phyloP scores from a whole-genome alignment of 2,329 filamentous ascomycete genomes.

The Trichoderma lentiforme region DNA sequence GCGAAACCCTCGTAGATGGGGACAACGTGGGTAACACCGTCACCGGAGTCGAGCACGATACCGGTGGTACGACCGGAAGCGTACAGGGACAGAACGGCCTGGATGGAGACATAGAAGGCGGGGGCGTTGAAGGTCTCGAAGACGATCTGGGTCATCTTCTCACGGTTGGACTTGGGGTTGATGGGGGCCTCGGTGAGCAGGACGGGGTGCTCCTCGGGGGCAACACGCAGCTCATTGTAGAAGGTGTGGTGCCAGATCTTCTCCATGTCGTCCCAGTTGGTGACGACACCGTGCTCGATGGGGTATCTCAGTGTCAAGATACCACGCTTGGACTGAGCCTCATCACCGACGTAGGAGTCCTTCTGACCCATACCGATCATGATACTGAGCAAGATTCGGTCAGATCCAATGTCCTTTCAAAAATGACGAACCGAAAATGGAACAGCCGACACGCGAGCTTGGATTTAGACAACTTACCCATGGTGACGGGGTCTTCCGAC shows the following conservation, averaged over 20 bases:
- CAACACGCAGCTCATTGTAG: constrained; percentile 99
- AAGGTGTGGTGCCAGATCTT: constrained; percentile 99
- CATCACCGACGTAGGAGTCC: constrained; percentile 99
- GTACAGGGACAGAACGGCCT: constrained; percentile 98
- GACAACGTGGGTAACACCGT: constrained; percentile 99
- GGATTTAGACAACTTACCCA: constrained; percentile 67
- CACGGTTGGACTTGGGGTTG: constrained; percentile 99
- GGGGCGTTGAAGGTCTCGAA: constrained; percentile 99
- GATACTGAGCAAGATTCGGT: constrained; percentile 63
- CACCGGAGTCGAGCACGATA: constrained; percentile 99
- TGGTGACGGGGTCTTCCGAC: constrained; percentile 99
- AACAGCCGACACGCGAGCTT: constrained; percentile 13
- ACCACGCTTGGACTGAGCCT: constrained; percentile 99
- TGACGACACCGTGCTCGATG: constrained; percentile 99
- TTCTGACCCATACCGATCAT: constrained; percentile 99
- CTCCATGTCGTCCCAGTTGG: constrained; percentile 99
- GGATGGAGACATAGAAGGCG: constrained; percentile 99
- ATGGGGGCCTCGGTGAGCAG: constrained; percentile 98
- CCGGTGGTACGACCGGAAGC: constrained; percentile 99
- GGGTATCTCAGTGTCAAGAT: constrained; percentile 99
- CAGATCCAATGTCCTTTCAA: constrained; percentile 12
- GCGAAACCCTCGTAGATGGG: constrained; percentile 99
- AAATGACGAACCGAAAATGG: background rate
- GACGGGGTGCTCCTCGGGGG: constrained; percentile 99
- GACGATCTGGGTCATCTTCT: constrained; percentile 99